Percentiles rank a stretch among this genome's conserved stretches.
phyloP scores from a whole-genome alignment of 441 rosid genomes.

The Mallotus japonicus region DNA sequence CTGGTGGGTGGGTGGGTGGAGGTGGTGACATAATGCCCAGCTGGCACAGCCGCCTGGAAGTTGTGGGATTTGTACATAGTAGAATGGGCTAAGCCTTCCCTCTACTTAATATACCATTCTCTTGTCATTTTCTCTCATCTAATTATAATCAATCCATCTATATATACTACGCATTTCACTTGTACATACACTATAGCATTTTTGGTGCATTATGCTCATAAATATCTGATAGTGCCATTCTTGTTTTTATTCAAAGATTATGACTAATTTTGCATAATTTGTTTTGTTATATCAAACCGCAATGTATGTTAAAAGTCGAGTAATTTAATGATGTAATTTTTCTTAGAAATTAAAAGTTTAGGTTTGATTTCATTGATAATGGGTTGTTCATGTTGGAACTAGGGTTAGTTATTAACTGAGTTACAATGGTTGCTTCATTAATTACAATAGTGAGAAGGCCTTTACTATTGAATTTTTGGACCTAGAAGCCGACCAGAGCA shows the following conservation, averaged over 20 bases:
- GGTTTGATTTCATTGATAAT: too few species aligned
- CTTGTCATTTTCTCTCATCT: neutral
- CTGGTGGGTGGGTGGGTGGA: too few species aligned
- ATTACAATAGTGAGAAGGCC: neutral
- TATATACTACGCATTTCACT: neutral
- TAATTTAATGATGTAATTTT: too few species aligned
- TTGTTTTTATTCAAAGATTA: neutral
- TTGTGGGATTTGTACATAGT: neutral
- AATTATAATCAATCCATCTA: neutral
- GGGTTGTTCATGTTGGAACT: neutral
- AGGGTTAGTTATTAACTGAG: constrained; percentile 4
- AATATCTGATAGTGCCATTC: neutral
- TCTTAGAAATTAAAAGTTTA: too few species aligned
- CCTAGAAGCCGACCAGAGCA: neutral
- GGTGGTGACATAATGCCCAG: constrained; percentile 2
- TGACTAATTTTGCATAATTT: neutral
- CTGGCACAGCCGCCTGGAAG: constrained; percentile 17
- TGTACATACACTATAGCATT: neutral
- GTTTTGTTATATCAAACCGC: too few species aligned
- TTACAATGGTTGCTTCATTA: constrained; percentile 3
- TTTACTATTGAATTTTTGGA: neutral
- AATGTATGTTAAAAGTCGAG: too few species aligned
- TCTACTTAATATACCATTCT: neutral
- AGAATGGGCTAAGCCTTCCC: constrained; percentile 13
- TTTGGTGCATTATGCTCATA: too few species aligned